Evolutionary conservation across 2,329 filamentous ascomycete species (phyloP).

Genomic region (Beauveria bassiana): DNA sequence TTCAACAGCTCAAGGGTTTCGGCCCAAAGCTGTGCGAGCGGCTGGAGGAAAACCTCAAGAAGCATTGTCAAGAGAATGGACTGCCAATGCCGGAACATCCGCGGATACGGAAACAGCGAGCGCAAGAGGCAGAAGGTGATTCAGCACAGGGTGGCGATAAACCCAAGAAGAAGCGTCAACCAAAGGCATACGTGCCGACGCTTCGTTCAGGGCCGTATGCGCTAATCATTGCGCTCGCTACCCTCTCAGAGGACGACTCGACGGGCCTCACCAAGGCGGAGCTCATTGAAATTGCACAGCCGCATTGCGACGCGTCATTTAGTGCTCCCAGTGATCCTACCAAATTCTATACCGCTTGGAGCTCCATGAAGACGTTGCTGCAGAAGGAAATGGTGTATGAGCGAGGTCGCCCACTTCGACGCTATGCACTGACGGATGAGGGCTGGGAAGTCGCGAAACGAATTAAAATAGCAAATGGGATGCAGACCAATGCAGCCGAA

Average conservation of each 20-base stretch:
- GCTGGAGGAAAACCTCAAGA: constrained; percentile 52
- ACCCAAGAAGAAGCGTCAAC: constrained; percentile 51
- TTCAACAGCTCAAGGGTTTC: constrained; percentile 65
- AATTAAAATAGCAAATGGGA: constrained; percentile 48
- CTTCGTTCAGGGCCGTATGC: constrained; percentile 70
- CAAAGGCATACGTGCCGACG: constrained; percentile 63
- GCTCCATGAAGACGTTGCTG: constrained; percentile 68
- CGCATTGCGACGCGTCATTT: constrained; percentile 66
- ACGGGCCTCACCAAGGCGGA: constrained; percentile 58
- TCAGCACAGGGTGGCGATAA: constrained; percentile 11
- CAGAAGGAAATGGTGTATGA: constrained; percentile 69
- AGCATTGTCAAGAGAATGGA: constrained; percentile 58
- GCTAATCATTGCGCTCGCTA: constrained; percentile 58
- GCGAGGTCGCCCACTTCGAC: constrained; percentile 57
- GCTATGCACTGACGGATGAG: constrained; percentile 66
- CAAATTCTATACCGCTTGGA: constrained; percentile 74
- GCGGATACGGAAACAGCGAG: constrained; percentile 30
- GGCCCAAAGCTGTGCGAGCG: constrained; percentile 64
- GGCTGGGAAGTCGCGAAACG: constrained; percentile 67
- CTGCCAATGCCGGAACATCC: constrained; percentile 59
- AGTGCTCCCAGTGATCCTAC: constrained; percentile 57
- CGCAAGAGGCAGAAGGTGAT: constrained; percentile 29
- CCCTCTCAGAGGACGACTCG: constrained; percentile 43
- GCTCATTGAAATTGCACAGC: constrained; percentile 62
- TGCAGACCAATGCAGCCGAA: constrained; percentile 20